phyloP scores from a whole-genome alignment of 2,329 filamentous ascomycete genomes.

The Fusarium neocosmosporiellum region DNA sequence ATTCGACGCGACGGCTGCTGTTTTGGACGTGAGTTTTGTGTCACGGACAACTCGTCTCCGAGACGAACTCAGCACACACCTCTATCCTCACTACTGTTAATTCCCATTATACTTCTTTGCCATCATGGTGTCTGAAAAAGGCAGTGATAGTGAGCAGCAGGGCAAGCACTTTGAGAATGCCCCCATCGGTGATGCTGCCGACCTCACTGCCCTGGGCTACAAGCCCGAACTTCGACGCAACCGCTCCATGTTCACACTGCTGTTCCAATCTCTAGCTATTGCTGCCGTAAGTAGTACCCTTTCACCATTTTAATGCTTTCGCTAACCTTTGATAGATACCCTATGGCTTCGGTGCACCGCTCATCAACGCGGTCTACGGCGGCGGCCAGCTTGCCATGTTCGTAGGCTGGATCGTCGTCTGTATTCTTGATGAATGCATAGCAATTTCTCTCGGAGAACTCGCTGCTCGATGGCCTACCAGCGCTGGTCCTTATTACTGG shows the following conservation, averaged over 20 bases:
- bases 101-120: neutral
- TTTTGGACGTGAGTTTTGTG: neutral
- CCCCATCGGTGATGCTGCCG: slow-evolving; percentile 32
- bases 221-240: slow-evolving; percentile 42
- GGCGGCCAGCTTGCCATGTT: slow-evolving; percentile 63
- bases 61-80: neutral
- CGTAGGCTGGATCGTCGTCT: slow-evolving; percentile 73
- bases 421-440: slow-evolving; percentile 77
- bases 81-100: neutral
- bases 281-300: slow-evolving; percentile 39
- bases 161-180: slow-evolving; percentile 13
- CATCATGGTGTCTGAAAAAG: slow-evolving; percentile 28
- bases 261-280: slow-evolving; percentile 45
- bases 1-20: slow-evolving; percentile 10
- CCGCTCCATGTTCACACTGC: slow-evolving; percentile 43
- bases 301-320: fast-evolving
- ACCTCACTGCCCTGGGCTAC: slow-evolving; percentile 61
- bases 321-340: slow-evolving; percentile 30
- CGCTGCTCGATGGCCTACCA: slow-evolving; percentile 70
- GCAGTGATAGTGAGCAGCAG: slow-evolving; percentile 16
- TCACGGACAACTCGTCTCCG: neutral
- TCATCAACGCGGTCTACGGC: slow-evolving; percentile 40
- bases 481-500: slow-evolving; percentile 78
- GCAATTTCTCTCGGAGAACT: slow-evolving; percentile 79
- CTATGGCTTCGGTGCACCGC: slow-evolving; percentile 40